These are phyloP conservation scores for Kondoa subrosea DNA, from an alignment of 768 basidiomycete genomes.

Conservation along the genomic window DNA sequence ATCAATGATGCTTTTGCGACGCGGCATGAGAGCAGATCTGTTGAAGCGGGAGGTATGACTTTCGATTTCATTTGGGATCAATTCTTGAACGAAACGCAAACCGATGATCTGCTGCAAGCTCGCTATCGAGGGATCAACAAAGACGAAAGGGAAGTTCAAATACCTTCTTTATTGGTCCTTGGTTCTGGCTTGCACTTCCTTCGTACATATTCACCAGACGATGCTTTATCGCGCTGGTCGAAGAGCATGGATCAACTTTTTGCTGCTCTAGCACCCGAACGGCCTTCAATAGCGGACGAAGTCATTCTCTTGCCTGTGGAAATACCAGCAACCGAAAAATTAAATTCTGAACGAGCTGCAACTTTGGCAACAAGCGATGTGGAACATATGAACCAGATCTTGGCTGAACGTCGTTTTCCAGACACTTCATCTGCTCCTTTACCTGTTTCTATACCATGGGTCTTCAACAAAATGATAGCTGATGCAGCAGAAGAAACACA, in stretches of 20 bases:
- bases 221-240: conserved; percentile 61
- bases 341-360: conserved; percentile 46
- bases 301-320: conserved; percentile 65
- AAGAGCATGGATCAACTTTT: conserved; percentile 53
- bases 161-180: conserved; percentile 54
- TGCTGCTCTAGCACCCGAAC: conserved; percentile 29
- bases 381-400: conserved; percentile 81
- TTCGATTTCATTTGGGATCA: conserved; percentile 69
- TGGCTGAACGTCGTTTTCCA: conserved; percentile 43
- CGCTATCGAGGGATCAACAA: conserved; percentile 13
- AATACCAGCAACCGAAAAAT: conserved; percentile 48
- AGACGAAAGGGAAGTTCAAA: conserved; percentile 27
- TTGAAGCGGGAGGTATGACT: conserved; percentile 39
- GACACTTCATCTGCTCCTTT: conserved; percentile 14
- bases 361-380: conserved; percentile 64
- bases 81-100: conserved; percentile 54
- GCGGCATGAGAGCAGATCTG: conserved; percentile 52
- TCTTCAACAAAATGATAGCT: conserved; percentile 54
- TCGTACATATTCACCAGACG: conserved; percentile 44
- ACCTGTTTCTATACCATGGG: conserved; percentile 49
- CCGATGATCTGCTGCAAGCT: conserved; percentile 37
- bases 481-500: conserved; percentile 49
- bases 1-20: conserved; percentile 37
- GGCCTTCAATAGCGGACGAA: conserved; percentile 44
- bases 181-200: conserved; percentile 84